phyloP scores from a whole-genome alignment of 495 filamentous ascomycete genomes.

The Chaetomium fimeti region DNA sequence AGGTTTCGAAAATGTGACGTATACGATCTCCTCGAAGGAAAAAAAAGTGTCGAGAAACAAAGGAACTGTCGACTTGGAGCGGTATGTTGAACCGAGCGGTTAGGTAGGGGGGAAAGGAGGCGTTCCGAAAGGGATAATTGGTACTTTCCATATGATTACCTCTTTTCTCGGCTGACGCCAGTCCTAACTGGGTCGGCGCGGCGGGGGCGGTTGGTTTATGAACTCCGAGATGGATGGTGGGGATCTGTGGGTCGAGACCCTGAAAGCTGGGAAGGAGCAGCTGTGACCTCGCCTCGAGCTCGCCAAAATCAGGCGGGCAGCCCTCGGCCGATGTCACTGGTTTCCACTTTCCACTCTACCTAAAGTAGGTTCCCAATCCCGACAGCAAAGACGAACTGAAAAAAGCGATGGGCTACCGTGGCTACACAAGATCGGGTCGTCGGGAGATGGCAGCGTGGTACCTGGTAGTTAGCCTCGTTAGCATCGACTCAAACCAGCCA shows the following conservation, averaged over 20 bases:
- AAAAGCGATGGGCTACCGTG: not conserved
- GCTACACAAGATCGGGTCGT: not conserved
- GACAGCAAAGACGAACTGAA: not conserved
- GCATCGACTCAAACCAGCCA: no score
- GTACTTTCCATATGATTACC: not conserved
- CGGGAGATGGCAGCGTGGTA: not conserved
- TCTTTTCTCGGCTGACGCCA: not conserved
- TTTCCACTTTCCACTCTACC: not conserved
- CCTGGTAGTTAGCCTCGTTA: no score
- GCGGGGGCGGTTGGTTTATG: slow-evolving; percentile 1
- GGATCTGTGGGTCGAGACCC: not conserved
- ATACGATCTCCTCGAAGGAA: not conserved
- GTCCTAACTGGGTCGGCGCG: not conserved
- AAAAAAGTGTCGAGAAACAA: slow-evolving; percentile 18
- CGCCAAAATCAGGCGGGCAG: not conserved
- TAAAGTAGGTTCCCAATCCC: not conserved
- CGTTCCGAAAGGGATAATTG: not conserved
- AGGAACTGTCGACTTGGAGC: slow-evolving; percentile 11
- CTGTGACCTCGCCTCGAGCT: not conserved
- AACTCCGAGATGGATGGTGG: slow-evolving; percentile 12
- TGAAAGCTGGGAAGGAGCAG: slow-evolving; percentile 4
- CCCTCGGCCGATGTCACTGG: not conserved
- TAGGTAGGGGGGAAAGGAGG: slow-evolving; percentile 8
- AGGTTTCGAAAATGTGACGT: slow-evolving; percentile 6
- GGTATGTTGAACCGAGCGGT: not conserved